Evolutionary conservation across 768 basidiomycete species (phyloP), one percentile per base, ranked within the genome.

Genomic region (Collybia nuda): DNA sequence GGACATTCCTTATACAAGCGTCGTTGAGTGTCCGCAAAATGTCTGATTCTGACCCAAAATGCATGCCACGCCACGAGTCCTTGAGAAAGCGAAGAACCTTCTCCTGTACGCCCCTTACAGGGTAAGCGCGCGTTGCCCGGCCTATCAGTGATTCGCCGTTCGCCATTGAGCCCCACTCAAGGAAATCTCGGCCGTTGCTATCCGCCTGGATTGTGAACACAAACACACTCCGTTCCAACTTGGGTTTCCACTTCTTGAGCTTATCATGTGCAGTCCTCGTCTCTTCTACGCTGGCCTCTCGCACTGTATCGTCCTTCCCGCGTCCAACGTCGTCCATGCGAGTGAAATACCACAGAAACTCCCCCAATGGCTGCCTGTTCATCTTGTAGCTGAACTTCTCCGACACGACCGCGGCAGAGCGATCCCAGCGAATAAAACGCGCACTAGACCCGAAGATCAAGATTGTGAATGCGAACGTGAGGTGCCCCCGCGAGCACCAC

Each of bases 371-470:
- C 14, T 53, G 5, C 8, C 57, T 55, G 0, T 64, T n/a, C 3
- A 50, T 8, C 4, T 48, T 40, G 23, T 61, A 60, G 40, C 64
- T 48, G 56, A 73, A 68, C 0, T 43, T n/a, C 21, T 52, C 48
- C 0, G 69, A 56, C 5, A 69, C 66, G 12, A 72, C 55, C 0
- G 53, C 57, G 6, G 67, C 72, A 3, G 66, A 53, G 3, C 70
- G 62, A 47, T 74, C 72, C 53, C 62, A 59, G 5, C 63, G 59
- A 17, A 74, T 56, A 26, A 73, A 48, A 1, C 69, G 64, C 7
- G 54, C 67, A 18, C 44, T 46, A 0, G 52, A 49, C 22, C 62
- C 60, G 14, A 38, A 56, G 19, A 74, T 51, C 26, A 54, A 59
- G 37, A 71, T 24, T 0, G 64, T 56, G 56, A 69, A 71, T 5